Evolutionary conservation across 306 rosid species (phyloP).

Genomic region (Glycine tomentella): DNA sequence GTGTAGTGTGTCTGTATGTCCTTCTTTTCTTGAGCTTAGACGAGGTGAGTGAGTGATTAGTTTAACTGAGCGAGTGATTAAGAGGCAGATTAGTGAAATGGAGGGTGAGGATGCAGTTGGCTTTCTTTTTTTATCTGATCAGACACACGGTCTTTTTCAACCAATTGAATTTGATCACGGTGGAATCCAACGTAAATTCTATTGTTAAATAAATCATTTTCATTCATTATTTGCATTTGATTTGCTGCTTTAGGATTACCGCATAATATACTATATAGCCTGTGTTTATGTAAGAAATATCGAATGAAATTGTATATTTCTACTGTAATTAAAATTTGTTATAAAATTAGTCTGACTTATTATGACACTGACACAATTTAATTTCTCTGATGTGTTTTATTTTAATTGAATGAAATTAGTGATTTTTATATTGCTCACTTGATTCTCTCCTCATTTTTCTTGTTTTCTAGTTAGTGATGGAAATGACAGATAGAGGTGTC

Average conservation of each 20-base stretch:
- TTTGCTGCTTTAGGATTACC: not conserved
- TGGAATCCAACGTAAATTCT: too few species aligned
- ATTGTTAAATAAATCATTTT: too few species aligned
- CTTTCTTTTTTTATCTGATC: too few species aligned
- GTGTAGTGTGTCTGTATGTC: not conserved
- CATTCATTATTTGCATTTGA: too few species aligned
- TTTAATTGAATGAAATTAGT: not conserved
- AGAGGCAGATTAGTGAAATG: slow-evolving; percentile 31
- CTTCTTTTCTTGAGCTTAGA: not conserved
- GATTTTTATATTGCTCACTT: not conserved
- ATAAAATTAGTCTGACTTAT: not conserved
- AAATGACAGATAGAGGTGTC: slow-evolving; percentile 19
- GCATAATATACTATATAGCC: not conserved
- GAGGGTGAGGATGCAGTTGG: not conserved
- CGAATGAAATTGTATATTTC: not conserved
- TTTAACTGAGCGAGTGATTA: not conserved
- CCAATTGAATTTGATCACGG: too few species aligned
- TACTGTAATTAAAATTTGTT: not conserved
- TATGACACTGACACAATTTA: not conserved
- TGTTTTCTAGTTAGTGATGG: not conserved
- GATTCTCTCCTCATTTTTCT: slow-evolving; percentile 3
- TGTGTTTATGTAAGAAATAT: not conserved
- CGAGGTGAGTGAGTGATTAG: not conserved
- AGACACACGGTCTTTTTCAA: too few species aligned
- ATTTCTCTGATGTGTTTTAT: not conserved